Evolutionary conservation across 208 protist genomes (phyloP), one percentile per base, ranked within the genome.

Genomic region (Crithidia bombi): DNA sequence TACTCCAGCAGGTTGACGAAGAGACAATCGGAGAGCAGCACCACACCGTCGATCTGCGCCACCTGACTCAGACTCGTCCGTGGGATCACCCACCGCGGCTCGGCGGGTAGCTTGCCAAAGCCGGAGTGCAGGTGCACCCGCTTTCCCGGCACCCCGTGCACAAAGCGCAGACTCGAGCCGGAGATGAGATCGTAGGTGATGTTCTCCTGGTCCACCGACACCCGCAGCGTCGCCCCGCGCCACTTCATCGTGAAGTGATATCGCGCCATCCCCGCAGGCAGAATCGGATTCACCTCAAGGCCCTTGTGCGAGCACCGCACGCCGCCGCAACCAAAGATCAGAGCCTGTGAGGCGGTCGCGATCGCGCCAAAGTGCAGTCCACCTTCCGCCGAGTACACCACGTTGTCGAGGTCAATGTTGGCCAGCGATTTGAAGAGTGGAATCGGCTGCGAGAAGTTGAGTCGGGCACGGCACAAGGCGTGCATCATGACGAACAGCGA

Each of bases 291-390:
- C 28, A 97, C 57, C 41, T 81, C 65, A 28, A 97, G 85, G 26
- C 65, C 81, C 44, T 82, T 74, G 49, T 38, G 35, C 25, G 64
- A 65, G 36, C 89, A 73, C 26, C 69, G 69, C 25, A 93, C 74
- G n/a, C 92, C 88, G 23, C 92, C 92, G 54, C 93, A 85, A 36
- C 92, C 92, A 50, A 71, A 79, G 26, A 92, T 87, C 52, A 97
- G 64, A 15, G 82, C 79, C 12, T 86, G 69, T 61, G 87, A 79
- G 21, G 85, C 74, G 32, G 71, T 41, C 12, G 86, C 83, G 76
- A 97, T 95, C 30, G 86, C 83, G 46, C 85, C 78, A 72, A 93
- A 92, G 85, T 97, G 74, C 32, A 97, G 75, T n/a, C 92, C 92
- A 43, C 94, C 88, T 52, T 95, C 90, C 1, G 86, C 85, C 10